Percentiles rank a stretch among this genome's conserved stretches.
Evolutionary conservation across 1,139 yeast genomes (phyloP).

Genomic region (Debaryomycetaceae sp.): DNA sequence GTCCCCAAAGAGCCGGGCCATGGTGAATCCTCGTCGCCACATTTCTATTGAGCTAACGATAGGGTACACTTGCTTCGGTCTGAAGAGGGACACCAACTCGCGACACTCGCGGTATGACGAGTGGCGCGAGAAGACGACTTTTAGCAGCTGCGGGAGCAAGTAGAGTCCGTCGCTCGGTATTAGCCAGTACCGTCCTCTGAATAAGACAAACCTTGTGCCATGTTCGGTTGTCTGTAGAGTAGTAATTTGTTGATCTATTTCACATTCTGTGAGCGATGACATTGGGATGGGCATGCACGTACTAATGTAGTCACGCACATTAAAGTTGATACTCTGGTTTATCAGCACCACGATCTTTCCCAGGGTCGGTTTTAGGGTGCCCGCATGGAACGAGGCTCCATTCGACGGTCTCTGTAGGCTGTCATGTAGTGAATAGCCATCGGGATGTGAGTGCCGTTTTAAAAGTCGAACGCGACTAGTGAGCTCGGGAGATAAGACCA

Average conservation of each 20-base stretch:
- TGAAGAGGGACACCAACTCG: slow-evolving; percentile 25
- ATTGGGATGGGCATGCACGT: slow-evolving; percentile 16
- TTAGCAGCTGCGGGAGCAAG: slow-evolving; percentile 29
- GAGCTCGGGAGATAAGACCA: slow-evolving; percentile 19
- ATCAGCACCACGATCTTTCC: slow-evolving; percentile 15
- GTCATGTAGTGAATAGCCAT: not conserved
- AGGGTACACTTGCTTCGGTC: slow-evolving; percentile 37
- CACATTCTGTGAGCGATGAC: slow-evolving; percentile 5
- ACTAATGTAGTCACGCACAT: slow-evolving; percentile 23
- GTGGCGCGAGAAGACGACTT: slow-evolving; percentile 41
- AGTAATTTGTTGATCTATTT: slow-evolving; percentile 3
- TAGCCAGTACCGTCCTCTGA: slow-evolving; percentile 18
- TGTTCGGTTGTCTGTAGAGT: slow-evolving; percentile 9
- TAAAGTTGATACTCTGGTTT: slow-evolving; percentile 32
- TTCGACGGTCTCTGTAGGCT: not conserved
- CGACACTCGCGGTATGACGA: slow-evolving; percentile 39
- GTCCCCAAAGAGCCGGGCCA: slow-evolving; percentile 35
- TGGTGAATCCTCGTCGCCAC: slow-evolving; percentile 34
- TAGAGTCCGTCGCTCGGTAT: slow-evolving; percentile 14
- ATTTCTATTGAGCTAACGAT: slow-evolving; percentile 22
- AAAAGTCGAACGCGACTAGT: not conserved
- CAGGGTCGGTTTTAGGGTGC: slow-evolving; percentile 2
- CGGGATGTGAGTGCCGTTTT: not conserved
- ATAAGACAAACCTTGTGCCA: slow-evolving; percentile 16
- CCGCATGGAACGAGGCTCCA: not conserved